Conservation (phyloP, 345 rosid genomes). For the Heritiera fomes region DNA sequence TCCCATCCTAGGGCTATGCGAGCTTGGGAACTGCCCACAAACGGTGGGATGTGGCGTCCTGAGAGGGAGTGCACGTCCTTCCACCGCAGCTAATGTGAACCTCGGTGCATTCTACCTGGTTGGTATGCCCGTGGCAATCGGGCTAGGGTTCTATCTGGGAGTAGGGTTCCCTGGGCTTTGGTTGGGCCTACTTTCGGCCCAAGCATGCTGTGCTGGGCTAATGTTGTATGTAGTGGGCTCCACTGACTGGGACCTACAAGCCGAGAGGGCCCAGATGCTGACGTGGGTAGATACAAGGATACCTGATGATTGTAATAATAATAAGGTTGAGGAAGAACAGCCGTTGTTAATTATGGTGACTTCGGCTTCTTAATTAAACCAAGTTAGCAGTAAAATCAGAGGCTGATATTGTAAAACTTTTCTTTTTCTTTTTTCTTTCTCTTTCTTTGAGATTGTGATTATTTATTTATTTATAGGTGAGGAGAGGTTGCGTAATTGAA, state of each 20-base stretch:
- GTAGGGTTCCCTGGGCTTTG: conserved; percentile 84
- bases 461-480: conserved; percentile 24
- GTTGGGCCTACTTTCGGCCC: conserved; percentile 82
- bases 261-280: conserved; percentile 57
- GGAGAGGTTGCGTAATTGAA: background rate
- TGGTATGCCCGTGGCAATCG: conserved; percentile 89
- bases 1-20: conserved; percentile 80
- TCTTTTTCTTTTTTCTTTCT: background rate
- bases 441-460: conserved; percentile 24
- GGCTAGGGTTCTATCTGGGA: conserved; percentile 66
- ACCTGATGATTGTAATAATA: conserved; percentile 9
- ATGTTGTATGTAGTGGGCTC: conserved; percentile 83
- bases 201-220: conserved; percentile 75
- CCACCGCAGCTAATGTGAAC: conserved; percentile 88
- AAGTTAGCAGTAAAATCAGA: background rate
- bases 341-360: conserved; percentile 45
- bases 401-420: background rate
- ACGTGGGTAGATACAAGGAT: conserved; percentile 37
- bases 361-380: conserved; percentile 2
- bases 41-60: conserved; percentile 93
- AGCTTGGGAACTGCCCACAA: conserved; percentile 89
- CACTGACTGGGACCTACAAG: conserved; percentile 75
- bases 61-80: conserved; percentile 80
- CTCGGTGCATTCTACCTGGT: conserved; percentile 84
- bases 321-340: conserved; percentile 40